A percentile compares a stretch with the other conserved stretches of the same genome.
These are phyloP conservation scores for Microstroma glucosiphilum DNA, from an alignment of 1,284 basidiomycete species.

Conservation along the genomic window DNA sequence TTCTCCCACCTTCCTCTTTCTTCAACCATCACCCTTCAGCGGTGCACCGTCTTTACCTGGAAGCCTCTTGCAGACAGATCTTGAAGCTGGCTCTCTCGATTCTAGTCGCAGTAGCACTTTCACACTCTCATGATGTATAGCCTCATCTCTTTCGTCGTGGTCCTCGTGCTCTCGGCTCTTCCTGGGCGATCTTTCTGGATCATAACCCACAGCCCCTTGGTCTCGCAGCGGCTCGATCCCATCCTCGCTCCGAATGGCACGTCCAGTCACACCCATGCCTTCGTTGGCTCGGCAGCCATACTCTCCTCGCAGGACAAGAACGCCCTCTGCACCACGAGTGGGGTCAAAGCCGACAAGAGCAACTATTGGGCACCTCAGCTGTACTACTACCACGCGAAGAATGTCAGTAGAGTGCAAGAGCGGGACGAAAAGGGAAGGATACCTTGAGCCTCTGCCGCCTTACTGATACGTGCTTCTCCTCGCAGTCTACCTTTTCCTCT, in stretches of 20 bases:
- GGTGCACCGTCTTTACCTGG: no score
- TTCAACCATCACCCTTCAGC: no score
- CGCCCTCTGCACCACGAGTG: slow-evolving; percentile 52
- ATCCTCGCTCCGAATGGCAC: slow-evolving; percentile 53
- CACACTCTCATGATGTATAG: no score
- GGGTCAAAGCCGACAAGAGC: slow-evolving; percentile 52
- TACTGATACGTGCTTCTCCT: not conserved
- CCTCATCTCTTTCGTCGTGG: not conserved
- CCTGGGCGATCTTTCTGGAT: slow-evolving; percentile 22
- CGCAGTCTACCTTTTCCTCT: slow-evolving; percentile 2
- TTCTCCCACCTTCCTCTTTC: no score
- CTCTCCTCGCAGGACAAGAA: not conserved
- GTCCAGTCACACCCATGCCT: slow-evolving; percentile 54
- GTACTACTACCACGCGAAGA: slow-evolving; percentile 45
- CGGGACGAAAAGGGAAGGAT: not conserved
- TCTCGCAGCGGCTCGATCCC: slow-evolving; percentile 55
- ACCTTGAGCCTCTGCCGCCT: no score
- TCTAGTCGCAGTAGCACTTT: no score
- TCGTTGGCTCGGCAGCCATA: slow-evolving; percentile 41
- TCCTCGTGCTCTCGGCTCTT: slow-evolving; percentile 1
- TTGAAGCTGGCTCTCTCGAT: no score
- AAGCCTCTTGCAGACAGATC: no score
- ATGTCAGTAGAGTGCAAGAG: not conserved
- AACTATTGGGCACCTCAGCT: slow-evolving; percentile 55
- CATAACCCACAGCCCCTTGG: slow-evolving; percentile 31